A percentile compares a stretch with the other conserved stretches of the same genome.
Conservation (phyloP, 495 filamentous ascomycete genomes). For the Xylaria telfairii region DNA sequence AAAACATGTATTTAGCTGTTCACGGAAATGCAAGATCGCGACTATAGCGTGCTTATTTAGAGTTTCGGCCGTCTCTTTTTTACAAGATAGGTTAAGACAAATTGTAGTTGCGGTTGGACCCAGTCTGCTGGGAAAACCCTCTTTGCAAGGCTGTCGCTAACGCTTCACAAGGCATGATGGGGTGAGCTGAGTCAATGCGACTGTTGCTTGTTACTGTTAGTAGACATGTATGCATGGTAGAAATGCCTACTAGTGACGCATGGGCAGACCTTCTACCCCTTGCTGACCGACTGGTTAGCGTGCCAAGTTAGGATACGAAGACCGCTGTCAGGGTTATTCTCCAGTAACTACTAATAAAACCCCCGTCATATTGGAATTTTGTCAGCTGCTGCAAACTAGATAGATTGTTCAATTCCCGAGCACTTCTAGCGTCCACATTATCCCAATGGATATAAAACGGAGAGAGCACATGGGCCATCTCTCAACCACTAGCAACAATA, state of each 20-base stretch:
- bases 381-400: too few relatives aligned
- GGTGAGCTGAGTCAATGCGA: not conserved
- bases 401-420: too few relatives aligned
- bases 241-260: not conserved
- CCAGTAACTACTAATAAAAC: not conserved
- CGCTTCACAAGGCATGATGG: not conserved
- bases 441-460: not conserved
- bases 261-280: not conserved
- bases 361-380: not conserved
- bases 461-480: not conserved
- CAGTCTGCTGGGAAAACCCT: not conserved
- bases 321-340: not conserved
- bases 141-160: not conserved
- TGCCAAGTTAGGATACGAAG: conserved; percentile 6
- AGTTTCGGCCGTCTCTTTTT: not conserved
- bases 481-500: not conserved
- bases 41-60: not conserved
- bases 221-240: not conserved
- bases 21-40: not conserved
- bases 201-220: not conserved
- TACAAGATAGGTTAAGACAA: not conserved
- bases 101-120: not conserved
- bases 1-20: conserved; percentile 6
- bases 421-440: not conserved
- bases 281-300: not conserved